These are phyloP conservation scores for Flaveria robusta DNA, from an alignment of 129 eudicot species.

Conservation along the genomic window DNA sequence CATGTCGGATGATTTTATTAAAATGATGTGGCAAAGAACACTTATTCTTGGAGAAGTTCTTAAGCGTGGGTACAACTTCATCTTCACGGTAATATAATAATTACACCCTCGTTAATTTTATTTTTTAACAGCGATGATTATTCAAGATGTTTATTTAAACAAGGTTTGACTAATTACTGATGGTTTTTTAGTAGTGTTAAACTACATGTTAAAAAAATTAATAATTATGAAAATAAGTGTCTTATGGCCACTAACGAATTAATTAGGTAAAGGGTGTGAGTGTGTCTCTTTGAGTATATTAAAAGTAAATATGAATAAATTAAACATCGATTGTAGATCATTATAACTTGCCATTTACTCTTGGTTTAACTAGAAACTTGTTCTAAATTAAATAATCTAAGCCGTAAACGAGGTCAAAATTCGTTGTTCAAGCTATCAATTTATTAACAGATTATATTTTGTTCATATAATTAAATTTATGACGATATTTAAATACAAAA, in stretches of 20 bases:
- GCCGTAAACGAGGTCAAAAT: neutral
- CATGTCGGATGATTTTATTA: constrained; percentile 66
- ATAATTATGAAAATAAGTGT: neutral
- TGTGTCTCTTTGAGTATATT: neutral
- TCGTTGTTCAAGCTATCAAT: neutral
- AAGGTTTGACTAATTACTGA: no score
- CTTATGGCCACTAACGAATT: neutral
- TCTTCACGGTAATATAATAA: constrained; percentile 49
- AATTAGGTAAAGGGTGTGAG: neutral
- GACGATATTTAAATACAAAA: neutral
- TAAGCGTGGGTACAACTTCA: constrained; percentile 62
- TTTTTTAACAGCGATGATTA: no score
- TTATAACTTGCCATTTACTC: neutral
- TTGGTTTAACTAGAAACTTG: neutral
- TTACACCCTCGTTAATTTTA: no score
- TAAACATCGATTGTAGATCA: neutral
- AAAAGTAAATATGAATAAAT: neutral
- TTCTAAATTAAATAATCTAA: no score
- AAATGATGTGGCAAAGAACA: constrained; percentile 77
- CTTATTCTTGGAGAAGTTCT: constrained; percentile 59
- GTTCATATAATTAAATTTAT: no score
- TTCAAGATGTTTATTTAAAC: no score
- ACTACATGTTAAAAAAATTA: neutral
- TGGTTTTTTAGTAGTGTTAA: no score
- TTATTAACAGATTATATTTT: neutral